Evolutionary conservation across 495 filamentous ascomycete species (phyloP).

Genomic region (Chaetomidium leptoderma): DNA sequence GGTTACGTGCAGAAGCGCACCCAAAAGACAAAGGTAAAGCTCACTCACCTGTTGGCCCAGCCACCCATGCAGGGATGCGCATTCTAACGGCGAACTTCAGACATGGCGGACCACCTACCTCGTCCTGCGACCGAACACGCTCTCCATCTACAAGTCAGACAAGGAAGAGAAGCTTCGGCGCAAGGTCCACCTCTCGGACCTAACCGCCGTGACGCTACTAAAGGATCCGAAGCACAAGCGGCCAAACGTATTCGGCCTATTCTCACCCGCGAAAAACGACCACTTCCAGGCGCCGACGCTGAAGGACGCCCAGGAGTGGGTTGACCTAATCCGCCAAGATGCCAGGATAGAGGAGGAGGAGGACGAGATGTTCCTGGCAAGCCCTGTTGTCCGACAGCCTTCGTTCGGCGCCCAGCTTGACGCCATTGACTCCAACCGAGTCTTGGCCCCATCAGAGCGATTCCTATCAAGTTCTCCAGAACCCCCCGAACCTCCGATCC

Average conservation of each 20-base stretch:
- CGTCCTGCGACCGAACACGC: constrained; percentile 85
- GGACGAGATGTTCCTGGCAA: constrained; percentile 68
- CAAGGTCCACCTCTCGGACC: constrained; percentile 80
- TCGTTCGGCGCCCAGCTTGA: constrained; percentile 23
- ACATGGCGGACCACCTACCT: constrained; percentile 86
- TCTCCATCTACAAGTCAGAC: constrained; percentile 91
- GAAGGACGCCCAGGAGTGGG: constrained; percentile 82
- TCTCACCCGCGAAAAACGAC: constrained; percentile 85
- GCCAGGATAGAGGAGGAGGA: constrained; percentile 84
- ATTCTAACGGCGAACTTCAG: constrained; percentile 38
- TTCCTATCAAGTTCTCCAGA: constrained; percentile 63
- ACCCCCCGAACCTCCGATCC: constrained; percentile 38
- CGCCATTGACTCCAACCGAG: constrained; percentile 6
- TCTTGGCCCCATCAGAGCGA: constrained; percentile 30
- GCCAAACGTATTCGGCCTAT: constrained; percentile 84
- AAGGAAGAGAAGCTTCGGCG: constrained; percentile 83
- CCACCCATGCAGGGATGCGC: neutral
- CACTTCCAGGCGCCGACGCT: constrained; percentile 72
- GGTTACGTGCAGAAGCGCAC: constrained; percentile 83
- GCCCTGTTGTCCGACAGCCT: constrained; percentile 45
- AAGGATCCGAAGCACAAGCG: constrained; percentile 81
- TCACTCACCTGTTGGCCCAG: neutral
- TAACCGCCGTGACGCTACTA: constrained; percentile 83
- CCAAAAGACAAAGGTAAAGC: constrained; percentile 82
- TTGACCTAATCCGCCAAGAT: constrained; percentile 71